Base-by-base conservation (phyloP, 1,284 basidiomycete genomes). In the Ganoderma multipileum region DNA sequence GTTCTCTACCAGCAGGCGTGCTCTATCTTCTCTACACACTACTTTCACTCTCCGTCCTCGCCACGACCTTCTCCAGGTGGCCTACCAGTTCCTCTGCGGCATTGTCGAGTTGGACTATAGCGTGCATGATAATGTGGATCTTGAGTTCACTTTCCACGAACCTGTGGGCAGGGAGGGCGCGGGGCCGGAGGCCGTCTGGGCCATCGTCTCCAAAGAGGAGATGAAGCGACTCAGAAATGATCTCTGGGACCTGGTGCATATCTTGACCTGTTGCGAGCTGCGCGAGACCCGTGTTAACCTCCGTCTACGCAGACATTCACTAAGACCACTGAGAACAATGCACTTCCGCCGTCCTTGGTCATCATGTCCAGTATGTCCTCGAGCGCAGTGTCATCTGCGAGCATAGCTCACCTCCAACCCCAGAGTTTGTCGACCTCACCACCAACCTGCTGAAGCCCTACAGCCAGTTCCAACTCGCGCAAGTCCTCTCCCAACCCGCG, bases 1-100 rank as follows among this genome's bases (percentile, higher is more conserved):
- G 74, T 97, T 92, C 81, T 95, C 94, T 39, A 95, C 95, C 1
- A 95, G 95, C 68, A 86, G 95, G 68, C 90, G 92, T 69, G 90
- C 89, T 72, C 79, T 95, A 65, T 82, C 88, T 50, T 91, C 89
- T 42, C 84, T 96, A 67, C 95, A 97, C 84, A 90, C 91, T 44
- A 86, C 93, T 71, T 86, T 96, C 79, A 85, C 87, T 61, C 86
- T 96, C 68, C 83, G 88, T 60, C 95, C 95, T 66, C 89, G 93
- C 76, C 95, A 97, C 81, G 95, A 97, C 81, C 79, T 92, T 50
- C 79, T 93, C 72, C 89, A 94, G 72, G 81, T 87, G 70, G 64
- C 87, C 38, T 90, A 87, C 80, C 89, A 94, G 75, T 80, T 86
- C 67, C 82, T 79, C 5, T 85, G 88, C 78, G 84, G 87, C 2